phyloP scores from a whole-genome alignment of 2,329 filamentous ascomycete genomes.

The Shiraia sp. region DNA sequence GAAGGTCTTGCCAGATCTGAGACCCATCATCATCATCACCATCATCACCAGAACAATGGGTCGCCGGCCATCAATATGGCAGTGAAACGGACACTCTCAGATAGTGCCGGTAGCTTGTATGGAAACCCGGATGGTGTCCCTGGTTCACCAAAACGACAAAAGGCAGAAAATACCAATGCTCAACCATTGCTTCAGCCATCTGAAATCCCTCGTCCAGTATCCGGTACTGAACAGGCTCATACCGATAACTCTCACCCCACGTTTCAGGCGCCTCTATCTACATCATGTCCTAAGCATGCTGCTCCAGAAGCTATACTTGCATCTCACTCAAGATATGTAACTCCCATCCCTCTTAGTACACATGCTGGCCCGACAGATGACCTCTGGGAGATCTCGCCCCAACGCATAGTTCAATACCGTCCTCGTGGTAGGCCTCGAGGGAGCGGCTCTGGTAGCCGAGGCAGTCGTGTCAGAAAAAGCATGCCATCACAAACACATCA shows the following conservation, averaged over 20 bases:
- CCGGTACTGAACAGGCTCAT: too few relatives aligned
- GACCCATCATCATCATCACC: constrained; percentile 2
- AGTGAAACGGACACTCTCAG: constrained; percentile 44
- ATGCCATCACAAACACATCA: constrained; percentile 31
- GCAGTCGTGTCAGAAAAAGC: constrained; percentile 45
- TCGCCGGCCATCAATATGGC: constrained; percentile 52
- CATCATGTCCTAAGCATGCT: constrained; percentile 35
- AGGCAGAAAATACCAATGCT: constrained; percentile 46
- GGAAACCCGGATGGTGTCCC: constrained; percentile 30
- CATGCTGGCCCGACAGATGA: constrained; percentile 36
- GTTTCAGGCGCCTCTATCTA: constrained; percentile 22
- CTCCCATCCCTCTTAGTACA: constrained; percentile 31
- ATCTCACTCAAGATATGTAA: constrained; percentile 27
- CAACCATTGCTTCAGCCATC: too few relatives aligned
- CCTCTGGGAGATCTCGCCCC: constrained; percentile 37
- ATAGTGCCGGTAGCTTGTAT: constrained; percentile 40
- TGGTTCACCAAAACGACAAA: constrained; percentile 52
- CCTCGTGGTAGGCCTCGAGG: constrained; percentile 46
- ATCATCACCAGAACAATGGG: constrained; percentile 34
- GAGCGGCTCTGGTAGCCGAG: constrained; percentile 44
- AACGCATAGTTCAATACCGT: constrained; percentile 33
- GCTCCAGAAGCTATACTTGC: constrained; percentile 24
- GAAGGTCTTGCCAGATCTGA: constrained; percentile 7
- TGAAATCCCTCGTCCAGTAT: too few relatives aligned
- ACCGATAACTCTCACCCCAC: constrained; percentile 22